phyloP scores from a whole-genome alignment of 345 rosid species.

The Eucalyptus shirleyi region DNA sequence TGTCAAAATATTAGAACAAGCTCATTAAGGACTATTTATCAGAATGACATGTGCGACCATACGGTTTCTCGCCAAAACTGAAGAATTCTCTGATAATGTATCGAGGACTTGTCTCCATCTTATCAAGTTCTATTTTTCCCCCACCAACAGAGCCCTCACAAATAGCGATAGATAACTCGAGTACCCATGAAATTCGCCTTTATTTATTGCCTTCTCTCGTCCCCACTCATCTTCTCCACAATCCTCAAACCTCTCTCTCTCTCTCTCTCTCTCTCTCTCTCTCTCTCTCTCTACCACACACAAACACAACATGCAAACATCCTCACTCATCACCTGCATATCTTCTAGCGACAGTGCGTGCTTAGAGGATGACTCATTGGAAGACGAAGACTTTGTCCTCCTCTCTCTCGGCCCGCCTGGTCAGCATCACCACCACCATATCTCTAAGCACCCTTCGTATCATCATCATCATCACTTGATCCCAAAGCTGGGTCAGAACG shows the following conservation, averaged over 20 bases:
- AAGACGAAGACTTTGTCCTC: conserved; percentile 52
- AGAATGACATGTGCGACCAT: not conserved
- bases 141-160: not conserved
- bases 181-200: not conserved
- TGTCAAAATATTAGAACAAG: not conserved
- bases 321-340: conserved; percentile 16
- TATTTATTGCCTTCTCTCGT: conserved; percentile 1
- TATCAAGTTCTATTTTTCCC: not conserved
- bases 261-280: not conserved
- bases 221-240: conserved; percentile 13
- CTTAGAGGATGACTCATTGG: conserved; percentile 27
- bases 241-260: not conserved
- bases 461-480: not conserved
- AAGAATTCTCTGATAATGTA: not conserved
- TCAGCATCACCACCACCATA: conserved; percentile 11
- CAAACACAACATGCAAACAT: conserved; percentile 27
- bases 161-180: not conserved
- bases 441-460: not conserved
- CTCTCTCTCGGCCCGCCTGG: conserved; percentile 85
- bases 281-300: not conserved
- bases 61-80: not conserved
- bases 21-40: not conserved
- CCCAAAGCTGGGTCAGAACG: not conserved
- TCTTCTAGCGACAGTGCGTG: conserved; percentile 22
- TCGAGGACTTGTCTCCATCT: not conserved